Base-by-base conservation (phyloP, 495 filamentous ascomycete species). In the Lasiosphaeria miniovina region DNA sequence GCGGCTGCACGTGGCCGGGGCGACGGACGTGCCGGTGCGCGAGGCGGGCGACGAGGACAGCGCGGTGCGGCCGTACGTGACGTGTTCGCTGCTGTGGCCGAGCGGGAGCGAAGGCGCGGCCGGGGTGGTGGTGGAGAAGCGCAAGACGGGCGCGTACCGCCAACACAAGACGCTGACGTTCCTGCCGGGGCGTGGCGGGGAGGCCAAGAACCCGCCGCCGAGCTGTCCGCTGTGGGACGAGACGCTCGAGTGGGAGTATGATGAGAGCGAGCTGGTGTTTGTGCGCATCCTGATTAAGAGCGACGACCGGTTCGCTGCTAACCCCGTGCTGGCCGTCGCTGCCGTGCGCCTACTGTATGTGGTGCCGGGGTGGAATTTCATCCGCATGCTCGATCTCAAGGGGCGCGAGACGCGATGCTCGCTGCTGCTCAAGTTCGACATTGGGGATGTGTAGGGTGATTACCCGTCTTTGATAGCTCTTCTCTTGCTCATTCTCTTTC, bases 221-320 rank as follows among this genome's bases (percentile, higher is more conserved):
- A 79, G 68, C 0, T 75, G 81, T 55, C 81, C 82, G 4, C 35
- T 83, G 12, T 84, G 79, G 80, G 73, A 82, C 52, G 75, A 82
- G 67, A 67, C 59, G 36, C 63, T 83, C 5, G 80, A 82, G 61
- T 84, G 81, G 81, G 75, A 80, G 59, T 84, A 70, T 59, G 80
- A 82, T 3, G 79, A 81, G 40, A 80, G 78, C 58, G 79, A 83
- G 66, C 52, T 84, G 43, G 74, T 75, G 0, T 84, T 84, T 48
- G 45, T 84, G 32, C 65, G 82, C 0, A 67, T 84, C 32, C 65
- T 84, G 24, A 69, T 84, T 64, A 84, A 84, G 67, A 77, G 71
- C 57, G 80, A 84, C 38, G 77, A 77, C 36, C 77, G 74, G 57
- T 83, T 80, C 56, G 65, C 75, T 0, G 70, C 70, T 46, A 84